Percentiles rank a stretch among this genome's conserved stretches.
Conservation (phyloP, 768 basidiomycete species). For the Mycena leptocephala region DNA sequence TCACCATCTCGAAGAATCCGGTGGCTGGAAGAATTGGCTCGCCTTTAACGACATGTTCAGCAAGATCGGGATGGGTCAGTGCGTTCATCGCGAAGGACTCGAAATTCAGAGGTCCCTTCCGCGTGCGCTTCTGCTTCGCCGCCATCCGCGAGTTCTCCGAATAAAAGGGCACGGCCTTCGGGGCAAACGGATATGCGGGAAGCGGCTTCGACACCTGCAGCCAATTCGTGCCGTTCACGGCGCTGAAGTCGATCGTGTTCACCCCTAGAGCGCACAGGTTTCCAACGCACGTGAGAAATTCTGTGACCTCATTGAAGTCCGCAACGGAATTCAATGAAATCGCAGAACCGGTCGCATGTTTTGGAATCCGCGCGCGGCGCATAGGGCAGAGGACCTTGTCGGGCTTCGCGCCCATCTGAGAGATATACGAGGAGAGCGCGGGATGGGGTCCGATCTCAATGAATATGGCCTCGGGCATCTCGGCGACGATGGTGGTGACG, state of each 20-base stretch:
- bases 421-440: slow-evolving; percentile 53
- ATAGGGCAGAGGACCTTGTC: slow-evolving; percentile 44
- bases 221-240: slow-evolving; percentile 43
- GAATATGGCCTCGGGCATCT: slow-evolving; percentile 45
- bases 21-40: slow-evolving; percentile 61
- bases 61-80: slow-evolving; percentile 52
- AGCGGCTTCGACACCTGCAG: slow-evolving; percentile 28
- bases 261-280: slow-evolving; percentile 45
- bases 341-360: too few relatives aligned
- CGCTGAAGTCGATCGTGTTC: slow-evolving; percentile 50
- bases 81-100: slow-evolving; percentile 53
- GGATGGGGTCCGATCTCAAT: slow-evolving; percentile 60
- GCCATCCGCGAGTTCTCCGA: slow-evolving; percentile 20
- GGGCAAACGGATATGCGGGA: slow-evolving; percentile 52
- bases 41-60: slow-evolving; percentile 58
- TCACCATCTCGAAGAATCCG: slow-evolving; percentile 54
- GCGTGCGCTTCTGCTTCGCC: slow-evolving; percentile 40
- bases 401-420: slow-evolving; percentile 33
- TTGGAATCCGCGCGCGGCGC: slow-evolving; percentile 43
- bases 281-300: slow-evolving; percentile 47
- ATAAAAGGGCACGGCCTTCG: slow-evolving; percentile 42
- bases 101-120: slow-evolving; percentile 55
- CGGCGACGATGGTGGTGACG: slow-evolving; percentile 42
- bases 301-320: slow-evolving; percentile 43
- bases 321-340: too few relatives aligned